Percentiles rank a stretch among this genome's conserved stretches.
Conservation (phyloP, 371 early-diverging fungal genomes). For the Chytridium lagenaria region DNA sequence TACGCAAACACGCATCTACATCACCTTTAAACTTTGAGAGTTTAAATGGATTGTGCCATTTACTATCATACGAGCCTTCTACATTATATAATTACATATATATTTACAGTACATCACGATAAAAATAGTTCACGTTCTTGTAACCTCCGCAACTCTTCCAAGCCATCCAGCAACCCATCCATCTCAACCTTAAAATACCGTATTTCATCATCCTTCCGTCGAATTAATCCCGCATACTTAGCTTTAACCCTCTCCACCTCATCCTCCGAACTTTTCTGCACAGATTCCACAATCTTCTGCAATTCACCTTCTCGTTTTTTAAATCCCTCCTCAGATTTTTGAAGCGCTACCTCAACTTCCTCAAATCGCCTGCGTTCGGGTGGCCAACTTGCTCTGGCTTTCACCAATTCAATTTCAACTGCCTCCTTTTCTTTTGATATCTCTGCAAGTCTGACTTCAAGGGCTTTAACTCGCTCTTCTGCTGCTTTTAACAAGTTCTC, state of each 20-base stretch:
- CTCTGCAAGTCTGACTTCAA: conserved; percentile 29
- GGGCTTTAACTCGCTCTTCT: conserved; percentile 8
- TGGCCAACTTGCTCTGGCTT: conserved; percentile 30
- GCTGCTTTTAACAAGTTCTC: background rate
- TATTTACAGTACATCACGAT: too few species aligned
- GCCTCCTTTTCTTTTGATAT: conserved; percentile 27
- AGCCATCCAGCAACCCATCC: conserved; percentile 18
- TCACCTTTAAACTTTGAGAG: too few species aligned
- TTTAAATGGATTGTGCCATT: too few species aligned
- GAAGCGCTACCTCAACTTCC: conserved; percentile 27
- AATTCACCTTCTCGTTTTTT: conserved; percentile 27
- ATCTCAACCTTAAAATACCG: conserved; percentile 32
- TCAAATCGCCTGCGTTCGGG: conserved; percentile 27
- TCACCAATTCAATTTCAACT: conserved; percentile 25
- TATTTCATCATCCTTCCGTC: conserved; percentile 24
- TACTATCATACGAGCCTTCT: too few species aligned
- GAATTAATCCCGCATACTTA: conserved; percentile 17
- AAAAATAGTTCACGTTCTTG: background rate
- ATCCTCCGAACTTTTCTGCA: conserved; percentile 17
- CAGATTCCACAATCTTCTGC: conserved; percentile 19
- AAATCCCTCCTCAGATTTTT: conserved; percentile 20
- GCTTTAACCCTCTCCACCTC: conserved; percentile 22
- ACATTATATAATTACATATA: too few species aligned
- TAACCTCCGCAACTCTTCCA: conserved; percentile 21
- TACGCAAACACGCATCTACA: too few species aligned